phyloP scores from a whole-genome alignment of 768 basidiomycete genomes.

The Paxillus involutus region DNA sequence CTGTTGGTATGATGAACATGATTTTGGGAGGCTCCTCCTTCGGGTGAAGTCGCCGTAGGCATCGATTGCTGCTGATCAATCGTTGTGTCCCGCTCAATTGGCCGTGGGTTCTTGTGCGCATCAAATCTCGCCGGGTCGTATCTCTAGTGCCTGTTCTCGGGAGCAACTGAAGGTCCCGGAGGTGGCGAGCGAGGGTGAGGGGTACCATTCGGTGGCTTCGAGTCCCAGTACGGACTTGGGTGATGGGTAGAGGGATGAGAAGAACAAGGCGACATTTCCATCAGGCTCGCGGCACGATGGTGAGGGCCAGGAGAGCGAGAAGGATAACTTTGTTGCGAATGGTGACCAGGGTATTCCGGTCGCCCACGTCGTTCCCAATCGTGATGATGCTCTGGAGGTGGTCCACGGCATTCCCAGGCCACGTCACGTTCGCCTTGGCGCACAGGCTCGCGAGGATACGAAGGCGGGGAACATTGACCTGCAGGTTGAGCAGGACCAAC shows the following conservation, averaged over 20 bases:
- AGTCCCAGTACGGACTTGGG: conserved; percentile 58
- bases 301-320: conserved; percentile 37
- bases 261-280: conserved; percentile 61
- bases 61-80: conserved; percentile 36
- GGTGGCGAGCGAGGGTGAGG: conserved; percentile 32
- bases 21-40: conserved; percentile 20
- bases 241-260: conserved; percentile 39
- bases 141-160: conserved; percentile 48
- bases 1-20: conserved; percentile 30
- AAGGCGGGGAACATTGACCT: conserved; percentile 58
- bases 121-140: conserved; percentile 42
- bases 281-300: conserved; percentile 47
- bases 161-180: conserved; percentile 34
- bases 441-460: conserved; percentile 51
- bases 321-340: conserved; percentile 31
- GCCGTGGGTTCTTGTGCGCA: conserved; percentile 40
- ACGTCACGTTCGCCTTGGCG: conserved; percentile 51
- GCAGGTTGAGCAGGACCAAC: conserved; percentile 54
- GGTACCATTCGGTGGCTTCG: conserved; percentile 44
- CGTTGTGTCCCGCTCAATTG: conserved; percentile 21
- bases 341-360: conserved; percentile 33
- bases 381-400: conserved; percentile 41
- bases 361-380: conserved; percentile 55
- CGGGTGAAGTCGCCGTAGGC: conserved; percentile 49
- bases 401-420: conserved; percentile 59